Percentiles rank a stretch among this genome's conserved stretches.
These are phyloP conservation scores for Rhodotorula paludigena DNA, from an alignment of 768 basidiomycete genomes.

Conservation along the genomic window DNA sequence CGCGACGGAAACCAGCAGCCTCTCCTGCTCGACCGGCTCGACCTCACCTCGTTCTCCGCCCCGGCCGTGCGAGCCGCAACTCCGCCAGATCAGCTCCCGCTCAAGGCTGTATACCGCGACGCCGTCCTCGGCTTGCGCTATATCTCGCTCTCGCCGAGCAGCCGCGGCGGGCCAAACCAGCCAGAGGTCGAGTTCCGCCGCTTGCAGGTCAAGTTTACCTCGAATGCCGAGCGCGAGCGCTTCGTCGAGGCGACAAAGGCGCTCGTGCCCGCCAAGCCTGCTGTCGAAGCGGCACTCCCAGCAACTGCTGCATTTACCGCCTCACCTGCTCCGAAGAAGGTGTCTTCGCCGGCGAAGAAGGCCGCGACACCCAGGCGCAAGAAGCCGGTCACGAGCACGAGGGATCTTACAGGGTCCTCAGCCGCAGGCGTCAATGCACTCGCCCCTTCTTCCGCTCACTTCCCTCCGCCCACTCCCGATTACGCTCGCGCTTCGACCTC, in stretches of 20 bases:
- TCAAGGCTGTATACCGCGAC: constrained; percentile 29
- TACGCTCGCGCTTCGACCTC: background rate
- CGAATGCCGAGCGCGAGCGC: constrained; percentile 4
- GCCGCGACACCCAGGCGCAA: background rate
- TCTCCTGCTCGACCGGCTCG: constrained; percentile 23
- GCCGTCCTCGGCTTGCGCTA: constrained; percentile 21
- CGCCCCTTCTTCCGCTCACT: too few species aligned
- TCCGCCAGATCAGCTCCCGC: constrained; percentile 19
- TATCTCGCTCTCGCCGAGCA: background rate
- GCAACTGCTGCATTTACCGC: too few species aligned
- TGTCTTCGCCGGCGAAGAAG: too few species aligned
- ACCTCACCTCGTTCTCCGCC: constrained; percentile 17
- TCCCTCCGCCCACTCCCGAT: too few species aligned
- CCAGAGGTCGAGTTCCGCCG: constrained; percentile 10
- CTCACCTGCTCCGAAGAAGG: background rate
- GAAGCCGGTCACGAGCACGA: background rate
- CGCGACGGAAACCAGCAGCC: constrained; percentile 2
- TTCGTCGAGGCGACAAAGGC: constrained; percentile 5
- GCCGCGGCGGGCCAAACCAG: background rate
- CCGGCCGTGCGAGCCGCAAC: background rate
- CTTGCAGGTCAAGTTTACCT: constrained; percentile 19
- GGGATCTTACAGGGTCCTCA: background rate
- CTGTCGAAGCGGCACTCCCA: background rate
- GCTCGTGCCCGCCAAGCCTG: constrained; percentile 22
- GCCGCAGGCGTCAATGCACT: too few species aligned